Conservation (phyloP, 1,284 basidiomycete genomes). For the Cutaneotrichosporon mucoides region DNA sequence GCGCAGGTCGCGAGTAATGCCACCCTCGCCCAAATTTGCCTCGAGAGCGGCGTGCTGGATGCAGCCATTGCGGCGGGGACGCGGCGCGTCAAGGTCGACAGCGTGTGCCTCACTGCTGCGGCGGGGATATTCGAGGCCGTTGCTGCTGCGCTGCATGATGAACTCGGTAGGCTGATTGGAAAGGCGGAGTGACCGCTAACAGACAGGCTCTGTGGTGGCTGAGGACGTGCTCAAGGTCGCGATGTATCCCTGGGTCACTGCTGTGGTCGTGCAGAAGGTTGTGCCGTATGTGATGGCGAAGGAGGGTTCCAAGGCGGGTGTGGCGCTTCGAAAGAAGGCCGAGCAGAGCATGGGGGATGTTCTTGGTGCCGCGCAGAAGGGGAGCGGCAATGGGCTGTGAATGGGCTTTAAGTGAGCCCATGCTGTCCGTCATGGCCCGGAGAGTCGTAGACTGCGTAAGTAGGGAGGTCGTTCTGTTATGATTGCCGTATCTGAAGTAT, state of each 20-base stretch:
- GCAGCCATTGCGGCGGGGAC: not conserved
- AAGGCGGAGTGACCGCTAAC: no score
- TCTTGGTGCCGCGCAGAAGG: not conserved
- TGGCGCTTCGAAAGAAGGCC: not conserved
- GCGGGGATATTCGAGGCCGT: not conserved
- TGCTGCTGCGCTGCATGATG: not conserved
- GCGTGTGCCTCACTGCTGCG: not conserved
- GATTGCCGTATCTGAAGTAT: no score
- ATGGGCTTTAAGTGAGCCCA: not conserved
- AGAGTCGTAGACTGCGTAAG: no score
- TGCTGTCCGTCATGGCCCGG: no score
- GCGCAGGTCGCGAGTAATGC: not conserved
- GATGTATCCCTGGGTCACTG: not conserved
- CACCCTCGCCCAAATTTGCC: not conserved
- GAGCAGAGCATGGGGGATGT: not conserved
- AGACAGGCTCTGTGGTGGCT: not conserved
- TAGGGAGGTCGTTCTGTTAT: no score
- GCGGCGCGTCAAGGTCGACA: not conserved
- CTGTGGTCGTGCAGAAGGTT: not conserved
- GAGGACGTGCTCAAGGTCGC: not conserved
- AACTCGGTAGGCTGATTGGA: not conserved
- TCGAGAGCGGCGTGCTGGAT: not conserved
- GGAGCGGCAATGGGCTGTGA: not conserved
- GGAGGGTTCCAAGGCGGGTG: not conserved
- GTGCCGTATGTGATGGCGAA: not conserved